Base-by-base conservation (phyloP, 768 basidiomycete species). In the Suillus decipiens region DNA sequence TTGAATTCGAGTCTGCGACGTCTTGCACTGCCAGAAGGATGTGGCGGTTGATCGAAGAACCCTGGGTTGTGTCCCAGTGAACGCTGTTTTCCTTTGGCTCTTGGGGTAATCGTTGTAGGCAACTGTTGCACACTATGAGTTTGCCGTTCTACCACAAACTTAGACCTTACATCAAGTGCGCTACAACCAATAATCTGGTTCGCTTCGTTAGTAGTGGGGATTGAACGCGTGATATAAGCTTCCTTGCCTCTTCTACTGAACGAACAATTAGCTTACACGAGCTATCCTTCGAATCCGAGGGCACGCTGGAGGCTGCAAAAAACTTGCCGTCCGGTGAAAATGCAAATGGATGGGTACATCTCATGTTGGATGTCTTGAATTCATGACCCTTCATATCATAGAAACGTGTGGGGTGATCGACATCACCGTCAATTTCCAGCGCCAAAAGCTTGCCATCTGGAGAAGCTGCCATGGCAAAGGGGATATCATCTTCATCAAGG, bases 311-410 rank as follows among this genome's bases (percentile, higher is more conserved):
- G 17, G 56, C 56, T 17, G 56, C 56, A 24, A 57, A 57, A 3
- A 9, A 19, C 1, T 41, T 31, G 24, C 56, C 28, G 3, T 57
- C 56, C 1, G 56, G 56, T 19, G 56, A 57, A 41, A 57, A 57
- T 19, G 56, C 56, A 41, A 57, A 57, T 7, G 56, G 56, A 57
- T 57, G 39, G 24, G 39, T 57, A 19, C 56, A 57, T 57, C 17
- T 57, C 17, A 57, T 17, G 24, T 41, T 31, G 10, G 17, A 28
- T 5, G 11, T 31, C 2, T 10, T 10, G 5, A 57, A 12, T 41
- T 57, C 24, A 11, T 42, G 56, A 19, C 56, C 56, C 10, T 57
- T 31, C 6, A 19, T 19, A 8, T 57, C 28, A 19, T 57, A 57
- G 15, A 57, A 57, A 41, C 28, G 56, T 11, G 39, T 57, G 24